phyloP scores from a whole-genome alignment of 495 filamentous ascomycete genomes.

The Aspergillus taichungensis region DNA sequence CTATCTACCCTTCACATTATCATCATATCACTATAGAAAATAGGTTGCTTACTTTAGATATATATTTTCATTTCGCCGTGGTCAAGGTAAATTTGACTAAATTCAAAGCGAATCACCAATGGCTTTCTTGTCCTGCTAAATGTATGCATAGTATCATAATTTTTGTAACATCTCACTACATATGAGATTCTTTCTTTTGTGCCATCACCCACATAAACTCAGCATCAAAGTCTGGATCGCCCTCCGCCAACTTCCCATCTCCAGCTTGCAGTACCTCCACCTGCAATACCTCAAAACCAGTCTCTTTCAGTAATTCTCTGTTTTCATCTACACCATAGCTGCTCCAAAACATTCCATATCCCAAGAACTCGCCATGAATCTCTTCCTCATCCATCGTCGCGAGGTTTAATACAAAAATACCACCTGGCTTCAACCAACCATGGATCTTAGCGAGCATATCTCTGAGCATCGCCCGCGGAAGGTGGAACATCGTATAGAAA shows the following conservation, averaged over 20 bases:
- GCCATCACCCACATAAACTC: constrained; percentile 3
- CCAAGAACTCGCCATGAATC: neutral
- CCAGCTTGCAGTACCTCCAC: neutral
- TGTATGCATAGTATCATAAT: too few species aligned
- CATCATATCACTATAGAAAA: too few species aligned
- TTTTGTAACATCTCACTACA: neutral
- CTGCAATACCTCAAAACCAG: neutral
- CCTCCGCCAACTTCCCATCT: constrained; percentile 1
- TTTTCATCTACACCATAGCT: neutral
- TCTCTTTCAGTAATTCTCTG: neutral
- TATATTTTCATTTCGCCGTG: too few species aligned
- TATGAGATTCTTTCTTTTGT: neutral
- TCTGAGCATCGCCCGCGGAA: neutral
- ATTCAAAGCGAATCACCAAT: too few species aligned
- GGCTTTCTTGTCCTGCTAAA: too few species aligned
- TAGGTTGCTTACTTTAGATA: too few species aligned
- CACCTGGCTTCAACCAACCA: neutral
- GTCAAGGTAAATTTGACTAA: too few species aligned
- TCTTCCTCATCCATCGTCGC: neutral
- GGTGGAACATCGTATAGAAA: neutral
- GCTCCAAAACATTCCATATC: constrained; percentile 2
- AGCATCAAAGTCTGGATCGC: constrained; percentile 1
- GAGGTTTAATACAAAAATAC: neutral
- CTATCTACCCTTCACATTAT: too few species aligned
- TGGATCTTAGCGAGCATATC: neutral